These are phyloP conservation scores for Euphorbia tirucalli DNA, from an alignment of 345 rosid species.

Conservation along the genomic window DNA sequence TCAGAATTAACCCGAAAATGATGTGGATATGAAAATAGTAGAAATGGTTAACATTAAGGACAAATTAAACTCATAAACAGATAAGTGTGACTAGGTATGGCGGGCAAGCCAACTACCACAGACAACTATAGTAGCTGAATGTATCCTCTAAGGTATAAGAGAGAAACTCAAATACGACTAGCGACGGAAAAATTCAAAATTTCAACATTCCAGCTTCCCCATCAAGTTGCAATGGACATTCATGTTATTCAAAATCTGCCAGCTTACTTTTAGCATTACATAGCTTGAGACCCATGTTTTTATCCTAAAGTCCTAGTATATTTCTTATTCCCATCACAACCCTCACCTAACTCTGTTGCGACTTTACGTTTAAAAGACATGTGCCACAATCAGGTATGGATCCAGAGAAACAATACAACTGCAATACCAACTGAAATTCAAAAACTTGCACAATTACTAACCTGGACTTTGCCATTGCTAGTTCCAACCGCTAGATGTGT, in stretches of 20 bases:
- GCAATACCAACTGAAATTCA: background rate
- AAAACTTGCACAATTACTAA: conserved; percentile 21
- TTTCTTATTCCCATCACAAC: background rate
- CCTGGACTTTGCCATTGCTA: conserved; percentile 83
- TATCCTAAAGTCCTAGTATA: background rate
- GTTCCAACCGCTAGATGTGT: conserved; percentile 93
- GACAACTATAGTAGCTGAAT: background rate
- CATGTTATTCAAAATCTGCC: background rate
- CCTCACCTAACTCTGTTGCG: background rate
- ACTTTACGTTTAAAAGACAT: background rate
- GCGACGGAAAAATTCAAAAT: background rate
- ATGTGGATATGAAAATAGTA: background rate
- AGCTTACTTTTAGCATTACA: background rate
- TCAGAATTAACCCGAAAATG: background rate
- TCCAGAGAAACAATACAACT: conserved; percentile 1
- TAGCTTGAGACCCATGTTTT: background rate
- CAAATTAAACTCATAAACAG: background rate
- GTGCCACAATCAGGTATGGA: background rate
- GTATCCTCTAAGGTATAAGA: background rate
- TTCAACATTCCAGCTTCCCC: background rate
- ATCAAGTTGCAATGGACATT: background rate
- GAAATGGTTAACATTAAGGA: background rate
- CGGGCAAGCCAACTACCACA: background rate
- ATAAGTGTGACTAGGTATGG: background rate
- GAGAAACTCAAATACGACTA: background rate